Conservation (phyloP, 2,329 filamentous ascomycete species). For the Calonectria crousiana region DNA sequence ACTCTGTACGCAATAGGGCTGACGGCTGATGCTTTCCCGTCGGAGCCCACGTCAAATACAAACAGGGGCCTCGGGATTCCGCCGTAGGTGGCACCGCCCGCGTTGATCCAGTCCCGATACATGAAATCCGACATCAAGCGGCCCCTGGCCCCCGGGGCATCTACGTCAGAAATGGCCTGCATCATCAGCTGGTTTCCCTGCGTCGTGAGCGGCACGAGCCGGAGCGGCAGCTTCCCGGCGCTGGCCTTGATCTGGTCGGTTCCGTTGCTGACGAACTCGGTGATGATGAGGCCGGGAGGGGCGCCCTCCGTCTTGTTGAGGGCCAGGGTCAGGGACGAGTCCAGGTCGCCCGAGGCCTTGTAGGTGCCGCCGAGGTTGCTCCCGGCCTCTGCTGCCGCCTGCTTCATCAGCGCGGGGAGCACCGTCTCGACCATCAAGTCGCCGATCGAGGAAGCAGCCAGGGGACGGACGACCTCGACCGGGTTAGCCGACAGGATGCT, state of each 20-base stretch:
- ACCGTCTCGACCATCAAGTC: not conserved
- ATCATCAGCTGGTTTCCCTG: not conserved
- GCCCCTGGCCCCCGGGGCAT: not conserved
- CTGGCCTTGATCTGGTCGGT: conserved; percentile 9
- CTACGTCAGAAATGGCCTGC: not conserved
- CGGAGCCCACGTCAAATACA: not conserved
- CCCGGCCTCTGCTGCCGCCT: not conserved
- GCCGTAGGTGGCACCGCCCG: not conserved
- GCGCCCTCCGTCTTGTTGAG: conserved; percentile 26
- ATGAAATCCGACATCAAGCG: not conserved
- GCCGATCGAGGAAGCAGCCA: not conserved
- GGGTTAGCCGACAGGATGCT: not conserved
- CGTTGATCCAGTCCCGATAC: not conserved
- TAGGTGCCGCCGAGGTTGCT: conserved; percentile 5
- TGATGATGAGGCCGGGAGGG: conserved; percentile 17
- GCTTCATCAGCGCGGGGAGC: conserved; percentile 2
- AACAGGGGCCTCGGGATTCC: not conserved
- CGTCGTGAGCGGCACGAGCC: not conserved
- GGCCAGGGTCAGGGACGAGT: conserved; percentile 26
- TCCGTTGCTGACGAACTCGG: conserved; percentile 22
- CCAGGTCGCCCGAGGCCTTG: not conserved
- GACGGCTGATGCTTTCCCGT: not conserved
- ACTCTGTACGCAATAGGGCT: not conserved
- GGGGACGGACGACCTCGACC: not conserved
- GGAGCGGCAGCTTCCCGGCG: not conserved